Evolutionary conservation across 441 rosid species (phyloP).

Genomic region (Biscutella laevigata): DNA sequence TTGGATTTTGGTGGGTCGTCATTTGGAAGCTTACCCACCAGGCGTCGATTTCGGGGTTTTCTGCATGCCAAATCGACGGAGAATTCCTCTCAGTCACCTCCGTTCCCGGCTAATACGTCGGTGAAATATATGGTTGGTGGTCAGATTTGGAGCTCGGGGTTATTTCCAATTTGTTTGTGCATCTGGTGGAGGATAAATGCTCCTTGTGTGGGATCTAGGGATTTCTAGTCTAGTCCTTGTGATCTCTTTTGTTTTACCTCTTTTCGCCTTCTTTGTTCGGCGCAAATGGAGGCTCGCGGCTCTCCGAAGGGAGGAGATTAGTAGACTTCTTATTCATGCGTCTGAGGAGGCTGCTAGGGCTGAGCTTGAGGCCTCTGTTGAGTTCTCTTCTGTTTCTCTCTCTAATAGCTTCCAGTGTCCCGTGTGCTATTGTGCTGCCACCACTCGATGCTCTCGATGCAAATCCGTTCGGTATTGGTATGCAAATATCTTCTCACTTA

Average conservation of each 20-base stretch:
- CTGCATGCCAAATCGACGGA: conserved; percentile 24
- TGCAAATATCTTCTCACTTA: conserved; percentile 4
- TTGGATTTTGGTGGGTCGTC: conserved; percentile 8
- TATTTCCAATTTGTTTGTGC: conserved; percentile 32
- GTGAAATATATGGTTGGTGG: conserved; percentile 44
- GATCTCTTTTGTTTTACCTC: conserved; percentile 36
- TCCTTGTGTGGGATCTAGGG: conserved; percentile 68
- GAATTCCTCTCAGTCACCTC: not conserved
- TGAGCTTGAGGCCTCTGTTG: conserved; percentile 57
- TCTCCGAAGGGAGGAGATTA: conserved; percentile 59
- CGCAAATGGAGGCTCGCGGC: conserved; percentile 60
- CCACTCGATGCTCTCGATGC: conserved; percentile 77
- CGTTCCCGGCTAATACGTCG: not conserved
- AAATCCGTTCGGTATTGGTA: conserved; percentile 87
- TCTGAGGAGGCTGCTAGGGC: conserved; percentile 85
- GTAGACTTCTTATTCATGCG: conserved; percentile 61
- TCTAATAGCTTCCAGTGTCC: conserved; percentile 44
- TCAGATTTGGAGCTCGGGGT: conserved; percentile 5
- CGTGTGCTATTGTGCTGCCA: conserved; percentile 64
- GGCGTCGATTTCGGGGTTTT: conserved; percentile 7
- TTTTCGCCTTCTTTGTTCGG: conserved; percentile 38
- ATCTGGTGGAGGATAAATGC: conserved; percentile 63
- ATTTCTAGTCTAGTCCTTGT: conserved; percentile 62
- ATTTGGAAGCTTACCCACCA: conserved; percentile 21
- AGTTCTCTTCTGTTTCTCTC: conserved; percentile 31